A percentile compares a stretch with the other conserved stretches of the same genome.
These are phyloP conservation scores for Moelleriella libera DNA, from an alignment of 2,329 filamentous ascomycete genomes.

Conservation along the genomic window DNA sequence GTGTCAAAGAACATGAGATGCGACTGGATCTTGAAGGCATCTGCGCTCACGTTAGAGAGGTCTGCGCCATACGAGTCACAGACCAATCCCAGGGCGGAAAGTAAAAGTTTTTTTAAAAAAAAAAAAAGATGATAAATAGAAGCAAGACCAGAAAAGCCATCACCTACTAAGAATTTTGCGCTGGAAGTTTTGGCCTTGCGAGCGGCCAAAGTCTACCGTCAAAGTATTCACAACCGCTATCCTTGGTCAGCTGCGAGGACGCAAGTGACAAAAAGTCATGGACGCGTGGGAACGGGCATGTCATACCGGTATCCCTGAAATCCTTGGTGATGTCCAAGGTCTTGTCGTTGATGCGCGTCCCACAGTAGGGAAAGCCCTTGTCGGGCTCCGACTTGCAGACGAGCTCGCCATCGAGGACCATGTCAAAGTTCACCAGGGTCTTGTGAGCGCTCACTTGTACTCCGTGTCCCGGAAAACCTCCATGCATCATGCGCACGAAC, in stretches of 20 bases:
- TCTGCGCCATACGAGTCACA: background rate
- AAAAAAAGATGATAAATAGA: background rate
- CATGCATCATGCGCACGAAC: slow-evolving; percentile 72
- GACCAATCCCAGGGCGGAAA: no score
- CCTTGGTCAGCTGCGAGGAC: background rate
- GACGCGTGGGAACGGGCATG: slow-evolving; percentile 1
- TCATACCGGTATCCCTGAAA: slow-evolving; percentile 27
- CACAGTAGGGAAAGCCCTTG: slow-evolving; percentile 74
- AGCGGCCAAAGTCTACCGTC: slow-evolving; percentile 61
- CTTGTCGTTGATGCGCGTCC: slow-evolving; percentile 57
- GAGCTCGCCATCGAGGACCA: slow-evolving; percentile 35
- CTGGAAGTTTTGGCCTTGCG: slow-evolving; percentile 65
- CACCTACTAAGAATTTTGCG: slow-evolving; percentile 58
- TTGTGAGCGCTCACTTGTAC: slow-evolving; percentile 65
- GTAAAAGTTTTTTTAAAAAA: background rate
- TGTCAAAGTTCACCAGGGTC: slow-evolving; percentile 72
- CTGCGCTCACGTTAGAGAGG: slow-evolving; percentile 15
- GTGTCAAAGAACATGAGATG: slow-evolving; percentile 77
- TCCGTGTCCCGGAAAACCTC: slow-evolving; percentile 65
- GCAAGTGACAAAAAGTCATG: background rate
- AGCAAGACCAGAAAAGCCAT: background rate
- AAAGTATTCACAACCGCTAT: slow-evolving; percentile 49
- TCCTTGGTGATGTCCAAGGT: slow-evolving; percentile 67
- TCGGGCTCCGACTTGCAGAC: slow-evolving; percentile 28
- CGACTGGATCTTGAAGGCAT: slow-evolving; percentile 70